Evolutionary conservation across 2,329 filamentous ascomycete genomes (phyloP).

Genomic region (Aspergillus persii): DNA sequence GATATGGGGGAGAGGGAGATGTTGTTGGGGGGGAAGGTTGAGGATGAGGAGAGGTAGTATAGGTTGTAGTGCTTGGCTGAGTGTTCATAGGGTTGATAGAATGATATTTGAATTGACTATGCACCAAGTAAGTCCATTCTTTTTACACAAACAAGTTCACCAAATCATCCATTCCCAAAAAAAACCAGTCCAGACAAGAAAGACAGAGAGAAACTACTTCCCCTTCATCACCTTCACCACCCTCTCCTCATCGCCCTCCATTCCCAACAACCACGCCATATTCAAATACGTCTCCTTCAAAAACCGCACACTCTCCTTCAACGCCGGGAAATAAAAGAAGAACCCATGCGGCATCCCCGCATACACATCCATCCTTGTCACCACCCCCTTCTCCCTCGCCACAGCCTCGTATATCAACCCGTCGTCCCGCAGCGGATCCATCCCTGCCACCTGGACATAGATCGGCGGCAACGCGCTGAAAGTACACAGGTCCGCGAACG

Average conservation of each 20-base stretch:
- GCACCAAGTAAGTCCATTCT: no score
- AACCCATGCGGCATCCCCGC: background rate
- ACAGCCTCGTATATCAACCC: background rate
- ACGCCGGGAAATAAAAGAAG: background rate
- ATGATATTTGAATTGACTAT: no score
- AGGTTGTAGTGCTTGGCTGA: background rate
- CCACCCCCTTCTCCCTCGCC: background rate
- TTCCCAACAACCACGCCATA: background rate
- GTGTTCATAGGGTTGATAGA: no score
- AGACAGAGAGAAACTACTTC: no score
- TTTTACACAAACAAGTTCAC: no score
- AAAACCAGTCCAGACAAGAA: no score
- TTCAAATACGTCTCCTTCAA: background rate
- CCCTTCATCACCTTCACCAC: no score
- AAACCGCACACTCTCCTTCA: background rate
- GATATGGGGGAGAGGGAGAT: background rate
- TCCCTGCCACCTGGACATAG: background rate
- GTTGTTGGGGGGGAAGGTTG: background rate
- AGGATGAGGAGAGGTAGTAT: background rate
- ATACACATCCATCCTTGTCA: background rate
- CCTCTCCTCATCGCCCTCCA: no score
- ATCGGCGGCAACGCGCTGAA: background rate
- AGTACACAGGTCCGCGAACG: background rate
- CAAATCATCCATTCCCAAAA: no score
- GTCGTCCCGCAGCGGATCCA: background rate